Conservation (phyloP, 108 stramenopile genomes). For the Schizochytrium sp. region DNA sequence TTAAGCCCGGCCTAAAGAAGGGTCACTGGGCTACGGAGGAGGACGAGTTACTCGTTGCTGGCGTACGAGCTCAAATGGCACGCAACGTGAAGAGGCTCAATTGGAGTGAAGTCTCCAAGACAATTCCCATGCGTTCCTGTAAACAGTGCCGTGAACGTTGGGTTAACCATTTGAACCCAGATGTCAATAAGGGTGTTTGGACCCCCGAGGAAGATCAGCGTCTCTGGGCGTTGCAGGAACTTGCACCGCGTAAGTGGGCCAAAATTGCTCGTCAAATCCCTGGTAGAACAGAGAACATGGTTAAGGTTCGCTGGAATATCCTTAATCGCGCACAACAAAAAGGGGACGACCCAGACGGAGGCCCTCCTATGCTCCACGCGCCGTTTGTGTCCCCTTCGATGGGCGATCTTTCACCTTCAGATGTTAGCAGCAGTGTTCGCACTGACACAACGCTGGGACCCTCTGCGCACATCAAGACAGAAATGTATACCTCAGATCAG, state of each 20-base stretch:
- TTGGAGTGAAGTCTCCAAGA: slow-evolving; percentile 26
- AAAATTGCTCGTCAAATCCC: slow-evolving; percentile 56
- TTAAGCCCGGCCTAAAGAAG: slow-evolving; percentile 75
- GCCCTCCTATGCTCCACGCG: too few relatives aligned
- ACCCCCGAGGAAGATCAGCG: slow-evolving; percentile 86
- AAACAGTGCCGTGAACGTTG: slow-evolving; percentile 99
- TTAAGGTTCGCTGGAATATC: slow-evolving; percentile 61
- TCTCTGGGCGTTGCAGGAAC: slow-evolving; percentile 69
- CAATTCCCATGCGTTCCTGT: slow-evolving; percentile 78
- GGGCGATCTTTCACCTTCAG: too few relatives aligned
- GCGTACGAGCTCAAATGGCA: neutral
- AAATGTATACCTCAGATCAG: too few relatives aligned
- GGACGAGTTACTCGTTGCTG: neutral
- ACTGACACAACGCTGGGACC: too few relatives aligned
- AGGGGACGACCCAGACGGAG: too few relatives aligned
- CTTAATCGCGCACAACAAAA: neutral
- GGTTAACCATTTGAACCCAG: slow-evolving; percentile 97
- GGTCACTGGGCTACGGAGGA: slow-evolving; percentile 64
- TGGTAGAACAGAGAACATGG: slow-evolving; percentile 46
- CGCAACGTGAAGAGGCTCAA: slow-evolving; percentile 13
- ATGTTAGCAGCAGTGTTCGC: too few relatives aligned
- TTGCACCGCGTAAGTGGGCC: slow-evolving; percentile 66
- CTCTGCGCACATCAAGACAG: too few relatives aligned
- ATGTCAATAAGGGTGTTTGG: slow-evolving; percentile 93
- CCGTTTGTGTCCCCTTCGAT: too few relatives aligned